phyloP scores from a whole-genome alignment of 1,139 yeast genomes.

The Saccharomyces uvarum region DNA sequence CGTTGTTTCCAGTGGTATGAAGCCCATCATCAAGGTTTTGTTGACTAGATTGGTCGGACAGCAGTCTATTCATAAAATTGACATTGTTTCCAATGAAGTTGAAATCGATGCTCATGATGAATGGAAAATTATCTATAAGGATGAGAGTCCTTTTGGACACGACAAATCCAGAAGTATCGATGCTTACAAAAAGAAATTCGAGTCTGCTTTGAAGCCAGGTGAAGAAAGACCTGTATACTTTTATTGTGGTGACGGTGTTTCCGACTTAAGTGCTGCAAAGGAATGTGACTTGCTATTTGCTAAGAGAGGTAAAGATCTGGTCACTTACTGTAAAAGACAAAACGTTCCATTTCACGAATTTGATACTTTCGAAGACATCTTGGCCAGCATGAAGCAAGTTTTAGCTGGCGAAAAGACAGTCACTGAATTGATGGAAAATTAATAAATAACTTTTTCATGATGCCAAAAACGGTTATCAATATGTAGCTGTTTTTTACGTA shows the following conservation, averaged over 20 bases:
- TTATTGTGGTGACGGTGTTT: slow-evolving; percentile 96
- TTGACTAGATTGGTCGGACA: slow-evolving; percentile 67
- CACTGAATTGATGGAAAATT: slow-evolving; percentile 36
- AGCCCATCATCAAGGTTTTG: slow-evolving; percentile 75
- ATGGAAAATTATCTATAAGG: slow-evolving; percentile 83
- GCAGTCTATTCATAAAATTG: slow-evolving; percentile 64
- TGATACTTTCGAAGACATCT: slow-evolving; percentile 65
- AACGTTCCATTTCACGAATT: slow-evolving; percentile 80
- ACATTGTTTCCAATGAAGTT: slow-evolving; percentile 78
- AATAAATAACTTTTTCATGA: not conserved
- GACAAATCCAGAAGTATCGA: slow-evolving; percentile 81
- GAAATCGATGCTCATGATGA: slow-evolving; percentile 45
- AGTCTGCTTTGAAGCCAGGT: slow-evolving; percentile 35
- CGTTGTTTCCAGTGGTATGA: slow-evolving; percentile 87
- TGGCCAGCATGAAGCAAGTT: slow-evolving; percentile 44
- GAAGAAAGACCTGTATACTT: slow-evolving; percentile 54
- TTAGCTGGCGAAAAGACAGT: slow-evolving; percentile 40
- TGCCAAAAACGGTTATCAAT: not conserved
- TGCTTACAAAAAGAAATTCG: slow-evolving; percentile 45
- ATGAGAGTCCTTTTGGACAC: slow-evolving; percentile 86
- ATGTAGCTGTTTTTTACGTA: not conserved
- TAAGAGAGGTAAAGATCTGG: slow-evolving; percentile 82
- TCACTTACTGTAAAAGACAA: slow-evolving; percentile 73
- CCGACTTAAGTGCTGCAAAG: slow-evolving; percentile 89
- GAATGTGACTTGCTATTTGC: slow-evolving; percentile 93